Conservation (phyloP, 202 grass and related monocot genomes). For the Schoenoplectus triqueter region DNA sequence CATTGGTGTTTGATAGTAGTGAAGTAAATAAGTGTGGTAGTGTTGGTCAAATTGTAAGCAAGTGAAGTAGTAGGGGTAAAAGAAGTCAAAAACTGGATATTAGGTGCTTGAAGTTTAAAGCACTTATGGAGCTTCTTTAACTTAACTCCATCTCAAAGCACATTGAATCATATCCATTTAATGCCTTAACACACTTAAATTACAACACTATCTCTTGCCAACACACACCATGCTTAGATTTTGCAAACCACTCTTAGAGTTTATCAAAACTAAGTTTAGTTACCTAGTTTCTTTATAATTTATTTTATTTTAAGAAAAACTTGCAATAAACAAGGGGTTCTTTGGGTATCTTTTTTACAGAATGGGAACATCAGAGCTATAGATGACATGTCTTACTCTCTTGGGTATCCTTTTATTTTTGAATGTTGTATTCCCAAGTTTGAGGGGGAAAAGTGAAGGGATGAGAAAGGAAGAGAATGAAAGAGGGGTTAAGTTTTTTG, state of each 20-base stretch:
- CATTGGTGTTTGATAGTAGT: not conserved
- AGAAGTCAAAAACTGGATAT: not conserved
- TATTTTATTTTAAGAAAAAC: not conserved
- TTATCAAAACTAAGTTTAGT: not conserved
- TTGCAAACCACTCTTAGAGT: not conserved
- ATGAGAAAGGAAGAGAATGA: too few species aligned
- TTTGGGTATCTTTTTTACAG: not conserved
- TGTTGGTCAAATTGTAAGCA: not conserved
- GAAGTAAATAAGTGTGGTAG: not conserved
- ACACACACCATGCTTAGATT: not conserved
- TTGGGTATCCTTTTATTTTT: not conserved
- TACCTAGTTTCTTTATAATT: not conserved
- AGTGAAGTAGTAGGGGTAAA: constrained; percentile 14
- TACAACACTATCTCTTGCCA: not conserved
- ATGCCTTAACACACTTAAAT: constrained; percentile 6
- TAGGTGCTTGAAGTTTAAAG: not conserved
- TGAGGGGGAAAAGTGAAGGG: too few species aligned
- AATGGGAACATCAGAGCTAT: not conserved
- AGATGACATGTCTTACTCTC: constrained; percentile 6
- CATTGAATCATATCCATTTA: not conserved
- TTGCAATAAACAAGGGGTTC: not conserved
- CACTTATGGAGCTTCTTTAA: not conserved
- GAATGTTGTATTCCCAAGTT: too few species aligned
- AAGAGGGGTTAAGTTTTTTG: too few species aligned
- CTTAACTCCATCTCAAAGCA: constrained; percentile 12